Percentiles rank a stretch among this genome's conserved stretches.
Evolutionary conservation across 2,329 filamentous ascomycete genomes (phyloP).

Genomic region (Metarhizium album): DNA sequence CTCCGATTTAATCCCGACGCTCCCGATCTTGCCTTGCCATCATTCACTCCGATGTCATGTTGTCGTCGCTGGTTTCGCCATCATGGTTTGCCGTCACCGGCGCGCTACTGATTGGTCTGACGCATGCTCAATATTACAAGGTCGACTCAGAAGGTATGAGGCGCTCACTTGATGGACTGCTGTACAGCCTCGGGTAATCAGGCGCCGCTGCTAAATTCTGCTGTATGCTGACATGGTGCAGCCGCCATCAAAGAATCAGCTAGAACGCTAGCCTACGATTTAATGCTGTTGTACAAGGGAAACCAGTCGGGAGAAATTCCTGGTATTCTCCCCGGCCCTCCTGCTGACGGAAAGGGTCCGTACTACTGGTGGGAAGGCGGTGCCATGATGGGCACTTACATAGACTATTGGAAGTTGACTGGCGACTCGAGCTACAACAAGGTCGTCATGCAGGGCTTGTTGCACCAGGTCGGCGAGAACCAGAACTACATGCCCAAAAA

Average conservation of each 20-base stretch:
- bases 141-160: constrained; percentile 21
- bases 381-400: constrained; percentile 55
- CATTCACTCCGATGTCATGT: background rate
- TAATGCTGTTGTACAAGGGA: constrained; percentile 40
- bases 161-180: background rate
- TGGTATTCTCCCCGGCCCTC: constrained; percentile 47
- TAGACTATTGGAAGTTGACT: constrained; percentile 62
- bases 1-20: too few relatives aligned
- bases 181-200: background rate
- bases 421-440: constrained; percentile 54
- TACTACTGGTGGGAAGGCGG: constrained; percentile 71
- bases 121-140: constrained; percentile 18
- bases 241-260: constrained; percentile 36
- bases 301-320: constrained; percentile 40
- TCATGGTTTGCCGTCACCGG: constrained; percentile 3
- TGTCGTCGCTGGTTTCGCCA: background rate
- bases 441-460: constrained; percentile 43
- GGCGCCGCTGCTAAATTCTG: too few relatives aligned
- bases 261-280: constrained; percentile 36
- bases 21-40: background rate
- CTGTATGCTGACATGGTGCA: constrained; percentile 12
- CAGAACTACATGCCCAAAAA: constrained; percentile 50
- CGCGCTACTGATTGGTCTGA: constrained; percentile 4
- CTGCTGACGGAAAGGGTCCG: constrained; percentile 31
- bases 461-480: constrained; percentile 46